Base-by-base conservation (phyloP, 805 yeast genomes). In the Wickerhamiella occidentalis region DNA sequence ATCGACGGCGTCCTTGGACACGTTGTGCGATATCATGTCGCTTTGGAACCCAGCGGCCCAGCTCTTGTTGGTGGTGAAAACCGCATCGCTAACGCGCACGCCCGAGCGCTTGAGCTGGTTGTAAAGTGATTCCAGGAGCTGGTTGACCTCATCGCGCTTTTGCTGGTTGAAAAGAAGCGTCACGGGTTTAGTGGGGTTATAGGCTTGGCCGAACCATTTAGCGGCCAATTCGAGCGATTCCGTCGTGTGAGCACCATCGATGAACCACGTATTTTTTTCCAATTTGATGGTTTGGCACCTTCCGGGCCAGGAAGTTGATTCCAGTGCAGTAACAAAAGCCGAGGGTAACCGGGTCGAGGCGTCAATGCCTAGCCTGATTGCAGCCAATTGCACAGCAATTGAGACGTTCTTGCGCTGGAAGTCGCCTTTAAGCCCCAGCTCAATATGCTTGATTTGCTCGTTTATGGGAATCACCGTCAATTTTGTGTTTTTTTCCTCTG, bases 181-280 rank as follows among this genome's bases (percentile, higher is more conserved):
- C 53, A 60, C 56, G 2, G 40, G 47, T 2, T 52, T 59, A 9
- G 15, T 15, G 1, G 19, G 28, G 11, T 9, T 12, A 15, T 12
- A 33, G 15, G 42, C 51, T 13, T n/a, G 25, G 3, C 65, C 68
- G 58, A 82, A 85, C 99, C 99, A 92, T 8, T 65, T 67, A 0
- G 90, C 73, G 0, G 96, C 84, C n/a, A 80, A 94, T 26, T 71
- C 71, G 21, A 94, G 76, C 52, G 95, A 84, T 59, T 92, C 99
- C 42, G 74, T 68, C 0, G 98, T 92, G 59, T 92, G 99, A 0
- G 98, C 97, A 17, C 99, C 99, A 66, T 92, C 99, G 13, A 90
- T 66, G 55, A 68, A 80, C 95, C 96, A 92, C n/a, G 74, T 75
- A 15, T 81, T 65, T 13, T 67, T 65, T 22, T 69, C 68, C 21